A percentile compares a stretch with the other conserved stretches of the same genome.
phyloP scores from a whole-genome alignment of 192 early-diverging fungal genomes.

The Kickxella alabastrina region DNA sequence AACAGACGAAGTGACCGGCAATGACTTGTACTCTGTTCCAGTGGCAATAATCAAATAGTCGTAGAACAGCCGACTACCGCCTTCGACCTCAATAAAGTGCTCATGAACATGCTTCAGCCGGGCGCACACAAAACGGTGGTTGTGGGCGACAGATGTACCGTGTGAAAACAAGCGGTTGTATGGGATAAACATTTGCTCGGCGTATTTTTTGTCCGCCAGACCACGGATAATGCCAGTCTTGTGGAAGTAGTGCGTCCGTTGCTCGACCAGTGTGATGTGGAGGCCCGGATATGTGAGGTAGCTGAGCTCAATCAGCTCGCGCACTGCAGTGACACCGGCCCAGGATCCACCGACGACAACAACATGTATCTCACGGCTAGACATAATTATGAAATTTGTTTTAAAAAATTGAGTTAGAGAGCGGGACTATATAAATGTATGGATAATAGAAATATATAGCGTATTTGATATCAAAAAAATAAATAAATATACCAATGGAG shows the following conservation, averaged over 20 bases:
- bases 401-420: no score
- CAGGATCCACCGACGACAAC: conserved; percentile 56
- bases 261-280: conserved; percentile 54
- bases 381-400: no score
- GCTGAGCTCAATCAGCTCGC: conserved; percentile 23
- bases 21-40: conserved; percentile 54
- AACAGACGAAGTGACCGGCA: conserved; percentile 49
- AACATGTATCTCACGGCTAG: conserved; percentile 44
- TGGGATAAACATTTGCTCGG: conserved; percentile 53
- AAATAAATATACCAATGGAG: no score
- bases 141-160: conserved; percentile 8
- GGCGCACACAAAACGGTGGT: conserved; percentile 53
- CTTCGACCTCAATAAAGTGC: conserved; percentile 52
- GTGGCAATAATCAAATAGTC: conserved; percentile 70
- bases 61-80: conserved; percentile 54
- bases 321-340: conserved; percentile 53
- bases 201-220: conserved; percentile 49
- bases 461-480: no score
- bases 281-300: conserved; percentile 32
- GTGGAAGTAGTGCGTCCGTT: conserved; percentile 56
- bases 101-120: conserved; percentile 44
- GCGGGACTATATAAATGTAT: no score
- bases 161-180: conserved; percentile 51
- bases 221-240: conserved; percentile 55
- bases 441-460: no score